These are phyloP conservation scores for Tritrichomonas foetus DNA, from an alignment of 208 protist genomes.

Conservation along the genomic window DNA sequence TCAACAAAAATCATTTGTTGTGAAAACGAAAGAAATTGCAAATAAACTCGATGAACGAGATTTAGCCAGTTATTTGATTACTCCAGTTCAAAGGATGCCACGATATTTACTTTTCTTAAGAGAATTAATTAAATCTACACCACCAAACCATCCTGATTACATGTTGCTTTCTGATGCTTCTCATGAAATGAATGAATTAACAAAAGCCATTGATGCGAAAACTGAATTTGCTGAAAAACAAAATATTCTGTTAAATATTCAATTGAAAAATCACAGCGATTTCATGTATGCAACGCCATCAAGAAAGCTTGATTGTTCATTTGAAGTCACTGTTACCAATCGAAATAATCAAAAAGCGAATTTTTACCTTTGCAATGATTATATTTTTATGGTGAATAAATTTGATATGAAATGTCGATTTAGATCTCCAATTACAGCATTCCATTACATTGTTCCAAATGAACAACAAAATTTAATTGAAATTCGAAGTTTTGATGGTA, in stretches of 20 bases:
- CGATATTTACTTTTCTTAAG: not conserved
- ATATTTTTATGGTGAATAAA: too few relatives aligned
- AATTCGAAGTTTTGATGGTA: too few relatives aligned
- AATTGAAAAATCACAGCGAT: not conserved
- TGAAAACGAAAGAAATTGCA: not conserved
- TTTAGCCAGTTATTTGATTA: not conserved
- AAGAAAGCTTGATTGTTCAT: too few relatives aligned
- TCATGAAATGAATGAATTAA: not conserved
- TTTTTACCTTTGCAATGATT: too few relatives aligned
- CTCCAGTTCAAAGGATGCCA: slow-evolving; percentile 28
- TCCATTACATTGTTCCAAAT: too few relatives aligned
- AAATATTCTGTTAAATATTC: not conserved
- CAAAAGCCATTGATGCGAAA: not conserved
- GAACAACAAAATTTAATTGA: too few relatives aligned
- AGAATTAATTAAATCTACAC: slow-evolving; percentile 15
- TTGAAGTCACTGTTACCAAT: too few relatives aligned
- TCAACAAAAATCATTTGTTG: not conserved
- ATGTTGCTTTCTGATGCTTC: not conserved
- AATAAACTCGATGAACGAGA: not conserved
- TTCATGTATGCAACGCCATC: not conserved
- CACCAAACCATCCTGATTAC: not conserved
- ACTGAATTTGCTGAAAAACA: not conserved
- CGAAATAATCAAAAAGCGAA: too few relatives aligned
- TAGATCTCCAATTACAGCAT: too few relatives aligned
- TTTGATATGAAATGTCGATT: too few relatives aligned